Base-by-base conservation (phyloP, 2,329 filamentous ascomycete genomes). In the Colletotrichum australisinense region DNA sequence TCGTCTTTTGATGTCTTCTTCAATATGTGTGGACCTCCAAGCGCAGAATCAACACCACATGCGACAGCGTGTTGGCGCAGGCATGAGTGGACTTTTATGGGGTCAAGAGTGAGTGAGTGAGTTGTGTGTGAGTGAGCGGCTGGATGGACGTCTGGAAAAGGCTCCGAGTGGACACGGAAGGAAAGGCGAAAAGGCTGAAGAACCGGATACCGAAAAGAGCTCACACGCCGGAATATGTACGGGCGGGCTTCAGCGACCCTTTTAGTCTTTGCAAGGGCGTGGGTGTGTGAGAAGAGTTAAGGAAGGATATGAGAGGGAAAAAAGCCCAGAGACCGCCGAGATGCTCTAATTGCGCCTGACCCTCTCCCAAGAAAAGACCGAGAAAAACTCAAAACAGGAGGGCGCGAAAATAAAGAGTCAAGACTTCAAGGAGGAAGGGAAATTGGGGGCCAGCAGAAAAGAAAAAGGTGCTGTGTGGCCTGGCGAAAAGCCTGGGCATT, bases 281-380 rank as follows among this genome's bases (percentile, higher is more conserved):
- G 42, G 16, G 42, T 35, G 42, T 49, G 42, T n/a, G 42, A n/a
- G 42, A 49, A 16, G 38, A 16, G 32, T 35, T 42, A 42, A 42
- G 6, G 38, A 42, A 42, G 32, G 38, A 42, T 42, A 42, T 42
- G 38, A 42, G 19, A n/a, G 42, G 19, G 5, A 4, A 49, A 49
- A 49, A 49, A 49, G 42, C 42, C 42, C 42, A 49, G 42, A 49
- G 42, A 49, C 42, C 42, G 42, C 42, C 42, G 42, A 49, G 42
- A 19, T 49, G 42, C 42, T 49, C 42, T 49, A 49, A 19, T 49
- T 49, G 42, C 42, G 42, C 42, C 42, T 49, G 42, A 49, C 42
- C 19, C 42, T 49, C 42, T 69, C 2, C 67, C 67, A 69, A 69
- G 67, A 69, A 38, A 69, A 28, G 26, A 69, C 58, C 67, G 63